Percentiles rank a stretch among this genome's conserved stretches.
Evolutionary conservation across 139 green algal species (phyloP).

Genomic region (Chlorokybus atmophyticus): DNA sequence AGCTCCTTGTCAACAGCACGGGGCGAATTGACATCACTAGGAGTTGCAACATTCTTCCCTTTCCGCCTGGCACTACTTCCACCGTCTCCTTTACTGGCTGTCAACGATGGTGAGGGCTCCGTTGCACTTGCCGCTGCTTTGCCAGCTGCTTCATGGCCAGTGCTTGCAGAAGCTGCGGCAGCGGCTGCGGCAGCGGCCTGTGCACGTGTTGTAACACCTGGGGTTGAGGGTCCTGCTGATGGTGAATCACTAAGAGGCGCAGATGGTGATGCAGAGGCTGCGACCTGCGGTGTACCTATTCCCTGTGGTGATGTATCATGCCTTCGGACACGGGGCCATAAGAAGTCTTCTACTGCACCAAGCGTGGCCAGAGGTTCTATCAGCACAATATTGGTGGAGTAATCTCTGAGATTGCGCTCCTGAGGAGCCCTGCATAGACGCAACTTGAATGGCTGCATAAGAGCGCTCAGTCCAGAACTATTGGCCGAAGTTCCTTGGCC

Average conservation of each 20-base stretch:
- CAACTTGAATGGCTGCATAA: conserved; percentile 86
- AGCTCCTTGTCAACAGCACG: no score
- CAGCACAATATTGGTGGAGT: conserved; percentile 75
- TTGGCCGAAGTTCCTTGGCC: no score
- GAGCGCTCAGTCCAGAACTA: conserved; percentile 55
- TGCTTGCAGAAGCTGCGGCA: conserved; percentile 1
- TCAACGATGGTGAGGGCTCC: neutral
- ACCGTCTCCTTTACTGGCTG: neutral
- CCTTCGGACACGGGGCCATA: conserved; percentile 65
- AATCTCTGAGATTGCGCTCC: conserved; percentile 51
- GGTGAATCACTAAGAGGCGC: conserved; percentile 3
- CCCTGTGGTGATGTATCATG: no score
- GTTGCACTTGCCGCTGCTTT: neutral
- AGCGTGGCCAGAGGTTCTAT: conserved; percentile 92
- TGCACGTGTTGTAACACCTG: no score
- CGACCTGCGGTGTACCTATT: no score
- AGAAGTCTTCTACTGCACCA: conserved; percentile 84
- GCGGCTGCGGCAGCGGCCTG: conserved; percentile 1
- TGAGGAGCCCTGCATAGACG: conserved; percentile 43
- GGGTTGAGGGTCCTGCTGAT: no score
- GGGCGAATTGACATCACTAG: no score
- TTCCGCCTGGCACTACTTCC: conserved; percentile 5
- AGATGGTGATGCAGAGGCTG: neutral
- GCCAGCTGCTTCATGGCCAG: conserved; percentile 11
- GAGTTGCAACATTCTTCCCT: no score